Evolutionary conservation across 345 rosid genomes (phyloP), one percentile per base, ranked within the genome.

Genomic region (Crucihimalaya himalaica): DNA sequence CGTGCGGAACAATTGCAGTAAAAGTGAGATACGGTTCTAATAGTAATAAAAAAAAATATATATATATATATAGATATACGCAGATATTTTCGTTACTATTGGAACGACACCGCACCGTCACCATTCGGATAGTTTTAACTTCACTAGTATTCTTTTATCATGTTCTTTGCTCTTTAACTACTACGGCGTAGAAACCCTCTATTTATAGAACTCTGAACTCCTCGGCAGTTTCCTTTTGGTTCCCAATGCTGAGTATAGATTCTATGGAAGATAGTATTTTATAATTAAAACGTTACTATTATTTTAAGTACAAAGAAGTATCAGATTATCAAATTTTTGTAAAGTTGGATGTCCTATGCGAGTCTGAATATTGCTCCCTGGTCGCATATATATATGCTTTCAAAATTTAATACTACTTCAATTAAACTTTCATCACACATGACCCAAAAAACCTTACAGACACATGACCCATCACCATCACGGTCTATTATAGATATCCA

Each of bases 381-480:
- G 59, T 35, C 21, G 56, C 71, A 55, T 19, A 43, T 63, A 43
- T 63, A 64, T 57, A 65, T 73, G 42, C 43, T 65, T 52, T 47
- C 52, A 47, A 18, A 9, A 7, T 73, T 32, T 16, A 55, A 34
- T 25, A 71, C 34, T 70, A n/a, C 12, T 34, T 64, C 37, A 10
- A 18, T 16, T 46, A 65, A 34, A 47, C 52, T 47, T 57, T 56
- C 66, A 74, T 74, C 63, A 21, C 66, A 55, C 51, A 66, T 63
- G 66, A 65, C 66, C 56, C 16, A 56, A 32, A 32, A 32, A 32
- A 32, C 37, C 37, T 32, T 57, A 65, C 65, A 73, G 65, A 21
- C 65, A 55, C 51, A 65, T 63, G 66, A 65, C 66, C 48, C 16
- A 47, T 74, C 78, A 74, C 55, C 35, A 67, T 74, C 78, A 29